phyloP scores from a whole-genome alignment of 225 moss, liverwort and hornwort genomes.

The Bryum argenteum region DNA sequence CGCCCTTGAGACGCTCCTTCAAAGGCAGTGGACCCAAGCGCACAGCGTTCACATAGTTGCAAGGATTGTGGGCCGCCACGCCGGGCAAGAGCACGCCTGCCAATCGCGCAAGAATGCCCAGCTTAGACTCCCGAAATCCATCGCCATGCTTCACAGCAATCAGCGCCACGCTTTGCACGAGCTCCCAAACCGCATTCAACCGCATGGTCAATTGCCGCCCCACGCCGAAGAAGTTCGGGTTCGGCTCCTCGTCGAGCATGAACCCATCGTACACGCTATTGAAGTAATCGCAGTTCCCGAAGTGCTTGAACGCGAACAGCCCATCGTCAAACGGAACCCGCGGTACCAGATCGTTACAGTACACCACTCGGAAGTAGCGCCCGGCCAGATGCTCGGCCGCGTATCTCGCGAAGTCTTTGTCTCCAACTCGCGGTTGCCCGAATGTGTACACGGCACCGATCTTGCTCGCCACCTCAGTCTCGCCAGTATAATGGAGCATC shows the following conservation, averaged over 20 bases:
- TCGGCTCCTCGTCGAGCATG: slow-evolving; percentile 44
- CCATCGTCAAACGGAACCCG: slow-evolving; percentile 45
- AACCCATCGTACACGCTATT: slow-evolving; percentile 47
- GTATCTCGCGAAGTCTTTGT: slow-evolving; percentile 37
- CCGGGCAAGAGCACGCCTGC: slow-evolving; percentile 47
- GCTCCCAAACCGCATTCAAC: slow-evolving; percentile 58
- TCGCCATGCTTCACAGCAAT: slow-evolving; percentile 23
- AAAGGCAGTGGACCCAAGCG: slow-evolving; percentile 50
- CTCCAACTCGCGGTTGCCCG: slow-evolving; percentile 78
- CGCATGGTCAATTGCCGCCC: slow-evolving; percentile 34
- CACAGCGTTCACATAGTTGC: slow-evolving; percentile 54
- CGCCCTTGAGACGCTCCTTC: slow-evolving; percentile 25
- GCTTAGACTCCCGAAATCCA: slow-evolving; percentile 31
- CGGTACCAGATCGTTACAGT: slow-evolving; percentile 67
- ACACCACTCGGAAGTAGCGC: slow-evolving; percentile 63
- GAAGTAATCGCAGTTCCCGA: slow-evolving; percentile 63
- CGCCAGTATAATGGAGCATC: slow-evolving; percentile 55
- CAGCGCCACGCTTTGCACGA: slow-evolving; percentile 30
- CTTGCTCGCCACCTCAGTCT: slow-evolving; percentile 28
- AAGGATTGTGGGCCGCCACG: slow-evolving; percentile 38
- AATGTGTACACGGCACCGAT: slow-evolving; percentile 73
- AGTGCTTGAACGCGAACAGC: slow-evolving; percentile 61
- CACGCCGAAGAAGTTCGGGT: slow-evolving; percentile 51
- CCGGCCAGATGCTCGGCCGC: slow-evolving; percentile 5
- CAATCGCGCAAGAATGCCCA: slow-evolving; percentile 25